Base-by-base conservation (phyloP, 306 rosid species). In the Herpetospermum pedunculosum region DNA sequence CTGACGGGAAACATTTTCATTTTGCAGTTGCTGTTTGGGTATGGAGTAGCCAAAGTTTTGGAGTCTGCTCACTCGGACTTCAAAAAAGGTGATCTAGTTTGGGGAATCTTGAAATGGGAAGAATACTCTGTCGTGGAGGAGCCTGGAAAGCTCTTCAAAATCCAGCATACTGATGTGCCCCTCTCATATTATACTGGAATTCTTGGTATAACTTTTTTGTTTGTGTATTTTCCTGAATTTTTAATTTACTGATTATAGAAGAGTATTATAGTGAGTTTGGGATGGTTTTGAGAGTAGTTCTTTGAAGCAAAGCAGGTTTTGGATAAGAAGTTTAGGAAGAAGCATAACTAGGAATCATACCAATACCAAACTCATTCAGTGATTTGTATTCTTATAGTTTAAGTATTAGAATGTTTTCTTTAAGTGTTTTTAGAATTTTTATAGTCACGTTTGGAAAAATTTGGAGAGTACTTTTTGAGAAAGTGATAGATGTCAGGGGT, bases 81-180 rank as follows among this genome's bases (percentile, higher is more conserved):
- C 29, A 78, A 76, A 23, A 71, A 40, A 73, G 92, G 92, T 19
- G 92, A 90, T 38, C 76, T 84, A 0, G 74, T 90, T 53, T 90
- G 96, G 92, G 96, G 96, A 48, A 57, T 48, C 1, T 81, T 87
- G 3, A 80, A 83, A 12, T 90, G 92, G 92, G 96, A 90, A 81
- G 87, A 86, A 34, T 88, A 83, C 53, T 81, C 85, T 44, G 54
- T 87, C 67, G 76, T 83, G 12, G 65, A 68, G 48, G 73, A 50
- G 10, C 81, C 83, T 18, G 65, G 72, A 6, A 52, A 75, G 8
- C 76, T 88, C 21, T 80, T 78, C 30, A 90, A 86, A 71, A 87
- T 86, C 43, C 78, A 83, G 1, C 75, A 85, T 50, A 83, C 85
- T 28, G 87, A 90, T 62, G 86, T 90, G 21, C 92, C 96, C 18